phyloP scores from a whole-genome alignment of 257 asterid genomes.

The Paraleonurus japonicus region DNA sequence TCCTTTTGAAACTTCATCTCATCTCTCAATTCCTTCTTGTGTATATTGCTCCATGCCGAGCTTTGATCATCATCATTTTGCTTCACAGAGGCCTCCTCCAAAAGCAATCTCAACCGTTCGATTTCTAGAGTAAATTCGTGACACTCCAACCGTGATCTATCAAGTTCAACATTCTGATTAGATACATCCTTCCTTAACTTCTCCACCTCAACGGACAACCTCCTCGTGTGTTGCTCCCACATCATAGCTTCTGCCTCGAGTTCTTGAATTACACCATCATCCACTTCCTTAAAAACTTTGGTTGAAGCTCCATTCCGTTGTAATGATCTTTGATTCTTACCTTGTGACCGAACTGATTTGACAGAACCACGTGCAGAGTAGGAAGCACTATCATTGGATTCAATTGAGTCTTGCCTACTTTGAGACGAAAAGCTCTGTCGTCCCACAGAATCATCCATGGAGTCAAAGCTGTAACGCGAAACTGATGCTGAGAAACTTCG shows the following conservation, averaged over 20 bases:
- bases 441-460: slow-evolving; percentile 41
- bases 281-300: slow-evolving; percentile 24
- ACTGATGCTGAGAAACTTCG: slow-evolving; percentile 33
- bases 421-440: slow-evolving; percentile 35
- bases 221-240: slow-evolving; percentile 53
- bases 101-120: slow-evolving; percentile 29
- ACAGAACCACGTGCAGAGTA: slow-evolving; percentile 34
- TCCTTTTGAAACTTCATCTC: slow-evolving; percentile 42
- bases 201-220: slow-evolving; percentile 32
- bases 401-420: slow-evolving; percentile 45
- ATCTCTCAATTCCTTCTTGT: slow-evolving; percentile 29
- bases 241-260: slow-evolving; percentile 45
- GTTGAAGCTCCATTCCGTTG: slow-evolving; percentile 30
- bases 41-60: slow-evolving; percentile 10
- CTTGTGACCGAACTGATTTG: slow-evolving; percentile 30
- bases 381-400: slow-evolving; percentile 39
- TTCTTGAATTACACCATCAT: slow-evolving; percentile 32
- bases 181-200: slow-evolving; percentile 37
- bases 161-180: slow-evolving; percentile 37
- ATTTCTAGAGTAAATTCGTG: slow-evolving; percentile 32
- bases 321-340: slow-evolving; percentile 23
- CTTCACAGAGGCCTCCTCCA: slow-evolving; percentile 29
- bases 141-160: slow-evolving; percentile 32
- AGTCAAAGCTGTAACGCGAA: slow-evolving; percentile 39
- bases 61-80: slow-evolving; percentile 15